Base-by-base conservation (phyloP, 371 early-diverging fungal genomes). In the Mucor saturninus region DNA sequence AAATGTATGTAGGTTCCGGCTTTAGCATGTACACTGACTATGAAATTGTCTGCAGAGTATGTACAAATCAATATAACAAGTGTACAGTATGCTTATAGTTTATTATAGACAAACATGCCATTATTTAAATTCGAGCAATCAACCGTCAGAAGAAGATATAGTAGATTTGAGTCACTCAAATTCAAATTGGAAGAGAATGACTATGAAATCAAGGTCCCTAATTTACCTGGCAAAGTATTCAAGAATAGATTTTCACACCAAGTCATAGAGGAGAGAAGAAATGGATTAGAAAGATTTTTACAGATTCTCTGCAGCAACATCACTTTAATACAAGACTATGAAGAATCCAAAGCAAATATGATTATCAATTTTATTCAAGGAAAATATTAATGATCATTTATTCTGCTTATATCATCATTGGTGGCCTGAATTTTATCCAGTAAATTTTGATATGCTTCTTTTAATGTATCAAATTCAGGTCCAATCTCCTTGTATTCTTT, bases 101-200 rank as follows among this genome's bases (percentile, higher is more conserved):
- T 26, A 10, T 2, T 1, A 30, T 30, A 50, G 50, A 97, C 97
- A 46, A 98, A 97, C 75, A 93, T 96, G 55, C 98, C 98, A 10
- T 89, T 93, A 28, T 98, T 97, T 86, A 96, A 96, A 75, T 62
- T 90, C 49, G 88, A 88, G 62, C 67, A 83, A 21, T 94, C 94
- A 4, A 72, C 80, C 9, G 98, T 97, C 26, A 89, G 98, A 38
- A 82, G 98, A 68, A 86, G 98, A 54, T 98, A 97, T 81, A 93
- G 93, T 70, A 97, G 97, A 67, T 98, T 97, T 77, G 98, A 97
- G 76, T 97, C 97, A 95, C 92, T 97, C 77, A 80, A 93, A 52
- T 95, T 96, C 71, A 91, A 89, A 37, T 79, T 98, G 59, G 96
- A 96, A 75, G 83, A 93, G 10, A 97, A 98, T 73, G 88, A 89